Evolutionary conservation across 768 basidiomycete genomes (phyloP).

Genomic region (Tremella mesenterica): DNA sequence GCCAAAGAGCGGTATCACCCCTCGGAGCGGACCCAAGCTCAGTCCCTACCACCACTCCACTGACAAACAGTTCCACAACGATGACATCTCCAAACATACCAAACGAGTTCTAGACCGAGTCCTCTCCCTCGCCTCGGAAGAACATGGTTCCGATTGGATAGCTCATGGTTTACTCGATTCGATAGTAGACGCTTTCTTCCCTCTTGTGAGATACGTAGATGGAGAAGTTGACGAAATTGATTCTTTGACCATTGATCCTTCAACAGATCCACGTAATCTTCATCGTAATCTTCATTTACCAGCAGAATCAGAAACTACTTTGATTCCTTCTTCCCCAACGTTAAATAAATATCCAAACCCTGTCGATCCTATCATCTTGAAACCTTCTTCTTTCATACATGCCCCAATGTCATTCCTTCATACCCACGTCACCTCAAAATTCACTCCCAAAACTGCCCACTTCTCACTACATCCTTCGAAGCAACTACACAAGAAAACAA

Average conservation of each 20-base stretch:
- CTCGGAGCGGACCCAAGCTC: too few relatives aligned
- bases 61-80: conserved; percentile 68
- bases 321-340: background rate
- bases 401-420: too few relatives aligned
- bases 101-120: conserved; percentile 67
- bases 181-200: conserved; percentile 84
- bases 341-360: too few relatives aligned
- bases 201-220: conserved; percentile 66
- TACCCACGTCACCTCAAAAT: too few relatives aligned
- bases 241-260: conserved; percentile 52
- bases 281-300: background rate
- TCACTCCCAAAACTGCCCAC: too few relatives aligned
- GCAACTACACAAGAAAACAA: background rate
- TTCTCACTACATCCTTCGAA: background rate
- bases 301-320: background rate
- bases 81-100: conserved; percentile 78
- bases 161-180: conserved; percentile 87
- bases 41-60: too few relatives aligned
- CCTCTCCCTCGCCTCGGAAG: conserved; percentile 51
- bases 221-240: conserved; percentile 72
- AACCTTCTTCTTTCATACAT: background rate
- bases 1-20: too few relatives aligned
- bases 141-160: conserved; percentile 61
- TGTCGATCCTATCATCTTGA: background rate
- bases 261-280: conserved; percentile 23